These are phyloP conservation scores for Farysia itapuensis DNA, from an alignment of 1,284 basidiomycete species.

Conservation along the genomic window DNA sequence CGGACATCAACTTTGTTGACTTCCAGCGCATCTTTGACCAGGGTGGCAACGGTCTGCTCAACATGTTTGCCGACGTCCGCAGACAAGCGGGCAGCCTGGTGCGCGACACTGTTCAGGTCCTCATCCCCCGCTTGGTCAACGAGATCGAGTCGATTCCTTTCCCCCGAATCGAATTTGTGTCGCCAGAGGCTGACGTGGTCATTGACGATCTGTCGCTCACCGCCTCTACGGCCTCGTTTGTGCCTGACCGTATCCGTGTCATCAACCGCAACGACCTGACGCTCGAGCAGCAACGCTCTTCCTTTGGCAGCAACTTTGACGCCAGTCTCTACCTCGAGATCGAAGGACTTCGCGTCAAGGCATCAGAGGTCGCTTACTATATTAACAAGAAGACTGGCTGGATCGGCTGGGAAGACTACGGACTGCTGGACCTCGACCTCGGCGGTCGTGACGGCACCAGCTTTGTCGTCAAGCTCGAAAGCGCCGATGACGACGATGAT, in stretches of 20 bases:
- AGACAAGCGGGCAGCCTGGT: slow-evolving; percentile 58
- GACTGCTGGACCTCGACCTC: slow-evolving; percentile 62
- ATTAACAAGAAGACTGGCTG: slow-evolving; percentile 60
- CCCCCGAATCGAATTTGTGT: slow-evolving; percentile 63
- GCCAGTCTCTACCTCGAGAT: slow-evolving; percentile 61
- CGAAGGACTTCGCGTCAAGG: slow-evolving; percentile 62
- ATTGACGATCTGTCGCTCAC: slow-evolving; percentile 61
- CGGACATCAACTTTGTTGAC: slow-evolving; percentile 53
- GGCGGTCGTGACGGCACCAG: slow-evolving; percentile 60
- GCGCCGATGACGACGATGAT: slow-evolving; percentile 61
- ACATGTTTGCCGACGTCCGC: slow-evolving; percentile 23
- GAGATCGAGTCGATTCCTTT: slow-evolving; percentile 63
- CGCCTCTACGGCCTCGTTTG: slow-evolving; percentile 62
- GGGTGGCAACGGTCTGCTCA: slow-evolving; percentile 13
- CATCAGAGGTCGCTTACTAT: slow-evolving; percentile 63
- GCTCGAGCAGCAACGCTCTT: slow-evolving; percentile 62
- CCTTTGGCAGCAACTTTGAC: slow-evolving; percentile 62
- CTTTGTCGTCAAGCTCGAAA: slow-evolving; percentile 63
- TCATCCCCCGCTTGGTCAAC: slow-evolving; percentile 61
- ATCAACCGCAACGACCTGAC: slow-evolving; percentile 62
- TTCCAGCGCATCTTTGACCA: slow-evolving; percentile 15
- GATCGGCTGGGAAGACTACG: slow-evolving; percentile 61
- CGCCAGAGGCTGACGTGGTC: slow-evolving; percentile 61
- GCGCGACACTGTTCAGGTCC: slow-evolving; percentile 62
- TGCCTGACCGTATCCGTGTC: slow-evolving; percentile 62